These are phyloP conservation scores for Friedmanniomyces simplex DNA, from an alignment of 495 filamentous ascomycete genomes.

Conservation along the genomic window DNA sequence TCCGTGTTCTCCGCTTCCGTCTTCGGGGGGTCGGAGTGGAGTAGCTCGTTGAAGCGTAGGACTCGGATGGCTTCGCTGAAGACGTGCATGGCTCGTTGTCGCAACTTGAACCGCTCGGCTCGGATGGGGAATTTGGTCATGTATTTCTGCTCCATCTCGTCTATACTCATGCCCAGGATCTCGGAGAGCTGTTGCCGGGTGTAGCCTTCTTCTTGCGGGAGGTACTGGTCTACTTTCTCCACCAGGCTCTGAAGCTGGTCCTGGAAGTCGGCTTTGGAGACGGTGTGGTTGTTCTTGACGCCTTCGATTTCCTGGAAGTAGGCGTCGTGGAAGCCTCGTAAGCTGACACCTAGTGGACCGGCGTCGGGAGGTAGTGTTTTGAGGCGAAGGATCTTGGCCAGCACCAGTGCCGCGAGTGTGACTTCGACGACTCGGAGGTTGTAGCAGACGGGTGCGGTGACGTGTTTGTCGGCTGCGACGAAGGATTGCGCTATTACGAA, in stretches of 20 bases:
- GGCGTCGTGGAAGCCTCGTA: slow-evolving; percentile 75
- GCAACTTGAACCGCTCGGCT: slow-evolving; percentile 77
- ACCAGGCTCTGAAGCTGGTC: slow-evolving; percentile 62
- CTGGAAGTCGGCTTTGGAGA: slow-evolving; percentile 37
- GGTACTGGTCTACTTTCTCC: slow-evolving; percentile 47
- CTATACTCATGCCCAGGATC: slow-evolving; percentile 55
- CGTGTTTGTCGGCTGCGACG: slow-evolving; percentile 86
- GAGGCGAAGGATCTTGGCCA: slow-evolving; percentile 50
- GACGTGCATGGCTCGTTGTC: slow-evolving; percentile 78
- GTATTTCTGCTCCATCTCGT: slow-evolving; percentile 61
- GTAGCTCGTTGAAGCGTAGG: slow-evolving; percentile 64
- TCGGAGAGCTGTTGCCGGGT: slow-evolving; percentile 77
- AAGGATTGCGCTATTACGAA: slow-evolving; percentile 95
- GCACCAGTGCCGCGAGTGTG: slow-evolving; percentile 71
- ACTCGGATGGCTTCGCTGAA: slow-evolving; percentile 84
- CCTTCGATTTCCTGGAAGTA: slow-evolving; percentile 58
- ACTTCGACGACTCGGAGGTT: slow-evolving; percentile 96
- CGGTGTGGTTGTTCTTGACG: slow-evolving; percentile 32
- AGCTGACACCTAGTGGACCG: slow-evolving; percentile 70
- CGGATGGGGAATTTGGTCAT: slow-evolving; percentile 79
- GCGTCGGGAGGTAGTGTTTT: slow-evolving; percentile 61
- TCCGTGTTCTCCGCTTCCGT: slow-evolving; percentile 41
- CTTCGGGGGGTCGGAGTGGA: slow-evolving; percentile 36
- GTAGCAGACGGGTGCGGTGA: slow-evolving; percentile 85
- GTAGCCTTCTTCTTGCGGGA: slow-evolving; percentile 72